Percentiles rank a stretch among this genome's conserved stretches.
Conservation (phyloP, 805 yeast species). For the Hanseniaspora valbyensis region DNA sequence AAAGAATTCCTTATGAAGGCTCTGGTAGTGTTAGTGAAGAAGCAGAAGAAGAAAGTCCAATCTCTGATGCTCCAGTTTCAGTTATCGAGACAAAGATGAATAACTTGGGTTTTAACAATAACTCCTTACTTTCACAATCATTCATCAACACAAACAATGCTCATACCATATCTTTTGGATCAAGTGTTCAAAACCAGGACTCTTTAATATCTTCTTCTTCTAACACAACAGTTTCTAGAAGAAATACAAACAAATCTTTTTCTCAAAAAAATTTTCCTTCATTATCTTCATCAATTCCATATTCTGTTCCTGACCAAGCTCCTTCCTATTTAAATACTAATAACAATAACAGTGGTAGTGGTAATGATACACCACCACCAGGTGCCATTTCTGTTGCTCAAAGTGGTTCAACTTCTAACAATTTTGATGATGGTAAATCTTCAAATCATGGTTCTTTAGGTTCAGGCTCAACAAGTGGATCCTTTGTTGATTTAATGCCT, state of each 20-base stretch:
- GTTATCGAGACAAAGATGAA: too few species aligned
- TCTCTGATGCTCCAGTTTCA: too few species aligned
- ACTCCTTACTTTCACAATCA: conserved; percentile 24
- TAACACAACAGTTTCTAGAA: not conserved
- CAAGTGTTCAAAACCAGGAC: conserved; percentile 18
- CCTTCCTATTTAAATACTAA: not conserved
- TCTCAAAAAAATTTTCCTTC: conserved; percentile 30
- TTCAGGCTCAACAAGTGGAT: conserved; percentile 29
- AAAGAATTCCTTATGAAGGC: conserved; percentile 4
- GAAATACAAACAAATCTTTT: conserved; percentile 18
- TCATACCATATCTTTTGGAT: conserved; percentile 28
- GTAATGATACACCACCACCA: not conserved
- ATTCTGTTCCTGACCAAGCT: conserved; percentile 42
- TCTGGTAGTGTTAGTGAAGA: conserved; percentile 4
- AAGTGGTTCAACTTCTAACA: conserved; percentile 19
- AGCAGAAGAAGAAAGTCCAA: not conserved
- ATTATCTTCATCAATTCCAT: conserved; percentile 54
- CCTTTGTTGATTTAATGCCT: conserved; percentile 32
- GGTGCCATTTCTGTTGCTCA: not conserved
- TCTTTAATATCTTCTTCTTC: not conserved
- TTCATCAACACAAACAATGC: conserved; percentile 29
- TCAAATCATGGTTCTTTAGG: conserved; percentile 25
- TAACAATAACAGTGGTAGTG: too few species aligned
- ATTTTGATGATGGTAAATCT: conserved; percentile 22
- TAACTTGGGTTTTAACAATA: conserved; percentile 2